Base-by-base conservation (phyloP, 345 rosid genomes). In the Aegle marmelos region DNA sequence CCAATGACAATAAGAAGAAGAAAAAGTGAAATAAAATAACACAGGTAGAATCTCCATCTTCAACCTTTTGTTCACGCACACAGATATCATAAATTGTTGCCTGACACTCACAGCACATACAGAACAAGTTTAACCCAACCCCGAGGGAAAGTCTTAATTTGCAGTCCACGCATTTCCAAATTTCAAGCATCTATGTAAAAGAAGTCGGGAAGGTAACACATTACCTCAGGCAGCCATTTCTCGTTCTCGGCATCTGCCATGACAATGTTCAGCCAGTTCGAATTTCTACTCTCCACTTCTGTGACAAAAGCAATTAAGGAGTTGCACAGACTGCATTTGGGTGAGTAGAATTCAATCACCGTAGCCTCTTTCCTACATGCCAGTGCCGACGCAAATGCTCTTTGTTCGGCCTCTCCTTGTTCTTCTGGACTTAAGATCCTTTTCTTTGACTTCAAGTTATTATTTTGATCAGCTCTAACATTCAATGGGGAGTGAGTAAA, bases 181-280 rank as follows among this genome's bases (percentile, higher is more conserved):
- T 34, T 66, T 48, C 48, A 68, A 74, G 37, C 21, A 56, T 41
- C 1, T 13, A 45, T 67, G 27, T 45, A 9, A 62, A 36, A n/a
- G 22, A 16, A 37, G 39, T 65, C 62, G 48, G 57, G 28, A 22
- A 39, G 7, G 24, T 11, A 68, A 54, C 74, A 41, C 8, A 48
- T 37, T 80, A 95, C 98, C 99, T 95, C 99, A 22, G 99, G 99
- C 61, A 96, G 78, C 99, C 99, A 96, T 75, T 85, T 87, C 76
- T 94, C 91, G 41, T 94, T 94, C 90, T 95, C 97, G 1, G 98
- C 98, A 68, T 95, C 98, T 28, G 97, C 99, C 97, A 92, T 87
- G 30, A 91, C 91, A 80, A 96, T 78, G 80, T 73, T 89, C 22
- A 92, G 89, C 99, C 99, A 96, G 62, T 86, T 84, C 6, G 89